phyloP scores from a whole-genome alignment of 2,329 filamentous ascomycete genomes.

The Cytospora piceicola region DNA sequence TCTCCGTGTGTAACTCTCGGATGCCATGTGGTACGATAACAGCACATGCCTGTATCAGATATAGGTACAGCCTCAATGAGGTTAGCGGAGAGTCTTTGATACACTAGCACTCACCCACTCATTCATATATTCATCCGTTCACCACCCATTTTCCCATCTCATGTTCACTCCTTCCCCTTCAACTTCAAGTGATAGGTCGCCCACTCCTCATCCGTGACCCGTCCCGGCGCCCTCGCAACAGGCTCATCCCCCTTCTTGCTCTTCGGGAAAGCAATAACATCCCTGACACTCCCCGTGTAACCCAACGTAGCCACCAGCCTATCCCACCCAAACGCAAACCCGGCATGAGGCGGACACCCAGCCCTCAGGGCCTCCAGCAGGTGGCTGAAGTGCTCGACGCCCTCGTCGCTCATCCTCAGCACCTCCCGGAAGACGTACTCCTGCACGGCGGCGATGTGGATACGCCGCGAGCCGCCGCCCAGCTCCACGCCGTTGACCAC shows the following conservation, averaged over 20 bases:
- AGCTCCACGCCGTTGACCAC: conserved; percentile 95
- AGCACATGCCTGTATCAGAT: not conserved
- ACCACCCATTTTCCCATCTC: not conserved
- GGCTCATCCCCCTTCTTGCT: conserved; percentile 86
- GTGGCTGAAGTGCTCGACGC: conserved; percentile 82
- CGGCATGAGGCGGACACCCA: conserved; percentile 93
- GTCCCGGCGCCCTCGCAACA: conserved; percentile 77
- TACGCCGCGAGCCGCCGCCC: conserved; percentile 89
- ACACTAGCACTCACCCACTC: not conserved
- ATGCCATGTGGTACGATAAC: not conserved
- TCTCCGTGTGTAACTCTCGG: not conserved
- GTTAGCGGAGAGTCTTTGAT: not conserved
- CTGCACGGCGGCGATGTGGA: conserved; percentile 82
- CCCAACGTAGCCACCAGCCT: conserved; percentile 80
- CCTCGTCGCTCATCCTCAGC: conserved; percentile 72
- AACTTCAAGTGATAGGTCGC: conserved; percentile 49
- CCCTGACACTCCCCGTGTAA: conserved; percentile 75
- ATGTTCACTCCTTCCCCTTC: not conserved
- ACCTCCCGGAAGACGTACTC: conserved; percentile 84
- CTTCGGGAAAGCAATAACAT: conserved; percentile 98
- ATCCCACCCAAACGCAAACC: conserved; percentile 92
- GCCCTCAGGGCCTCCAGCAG: conserved; percentile 79
- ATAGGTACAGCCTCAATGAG: not conserved
- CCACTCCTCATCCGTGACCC: conserved; percentile 62
- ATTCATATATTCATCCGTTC: not conserved